Percentiles rank a stretch among this genome's conserved stretches.
These are phyloP conservation scores for Thalia dealbata DNA, from an alignment of 176 grass and related monocot species.

Conservation along the genomic window DNA sequence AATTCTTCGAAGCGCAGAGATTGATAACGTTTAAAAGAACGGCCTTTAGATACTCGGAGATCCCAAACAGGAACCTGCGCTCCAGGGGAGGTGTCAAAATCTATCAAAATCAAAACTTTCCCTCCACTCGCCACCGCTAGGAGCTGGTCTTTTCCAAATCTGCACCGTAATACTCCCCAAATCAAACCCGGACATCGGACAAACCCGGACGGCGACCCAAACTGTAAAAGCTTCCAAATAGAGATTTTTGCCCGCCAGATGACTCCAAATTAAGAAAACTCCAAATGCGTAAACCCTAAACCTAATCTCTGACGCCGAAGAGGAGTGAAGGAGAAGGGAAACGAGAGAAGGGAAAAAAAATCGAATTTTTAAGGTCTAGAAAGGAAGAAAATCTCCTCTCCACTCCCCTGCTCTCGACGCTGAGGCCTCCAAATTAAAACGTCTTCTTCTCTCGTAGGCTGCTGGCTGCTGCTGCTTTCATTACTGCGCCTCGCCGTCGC, in stretches of 20 bases:
- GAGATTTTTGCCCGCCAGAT: conserved; percentile 3
- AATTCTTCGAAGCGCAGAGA: background rate
- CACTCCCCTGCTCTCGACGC: background rate
- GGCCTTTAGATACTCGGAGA: background rate
- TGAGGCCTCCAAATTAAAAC: background rate
- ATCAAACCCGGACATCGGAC: background rate
- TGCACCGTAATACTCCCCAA: background rate
- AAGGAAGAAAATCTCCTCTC: too few species aligned
- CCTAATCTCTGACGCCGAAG: background rate
- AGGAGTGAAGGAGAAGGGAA: background rate
- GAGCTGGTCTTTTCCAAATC: background rate
- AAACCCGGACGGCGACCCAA: background rate
- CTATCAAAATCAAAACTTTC: conserved; percentile 5
- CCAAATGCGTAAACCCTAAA: background rate
- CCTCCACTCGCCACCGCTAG: background rate
- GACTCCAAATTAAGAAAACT: conserved; percentile 7
- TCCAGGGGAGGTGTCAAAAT: background rate
- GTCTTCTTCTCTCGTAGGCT: too few species aligned
- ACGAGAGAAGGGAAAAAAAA: background rate
- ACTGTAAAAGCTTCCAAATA: background rate
- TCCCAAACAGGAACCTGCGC: background rate
- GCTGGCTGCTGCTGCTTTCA: conserved; percentile 1
- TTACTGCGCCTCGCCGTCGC: conserved; percentile 15
- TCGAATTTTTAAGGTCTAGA: too few species aligned
- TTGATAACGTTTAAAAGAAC: background rate